These are phyloP conservation scores for Paxillus involutus DNA, from an alignment of 768 basidiomycete genomes.

Conservation along the genomic window DNA sequence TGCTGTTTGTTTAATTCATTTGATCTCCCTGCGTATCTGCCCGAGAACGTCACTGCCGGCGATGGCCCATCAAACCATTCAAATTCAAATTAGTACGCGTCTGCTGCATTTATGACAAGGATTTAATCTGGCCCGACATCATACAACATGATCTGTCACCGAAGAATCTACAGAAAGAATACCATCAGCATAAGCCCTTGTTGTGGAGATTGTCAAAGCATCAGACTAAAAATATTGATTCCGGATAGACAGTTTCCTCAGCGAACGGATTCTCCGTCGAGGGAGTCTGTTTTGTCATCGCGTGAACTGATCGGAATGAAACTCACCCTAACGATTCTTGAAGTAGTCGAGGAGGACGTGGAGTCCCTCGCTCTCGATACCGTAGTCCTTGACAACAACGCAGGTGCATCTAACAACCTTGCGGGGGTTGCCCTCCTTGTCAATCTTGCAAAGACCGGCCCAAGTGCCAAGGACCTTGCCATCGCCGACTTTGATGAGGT, in stretches of 20 bases:
- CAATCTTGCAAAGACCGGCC: constrained; percentile 99
- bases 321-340: constrained; percentile 78
- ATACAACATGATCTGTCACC: constrained; percentile 10
- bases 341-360: constrained; percentile 95
- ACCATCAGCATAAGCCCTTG: constrained; percentile 9
- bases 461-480: constrained; percentile 97
- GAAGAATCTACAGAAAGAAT: constrained; percentile 5
- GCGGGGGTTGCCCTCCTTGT: constrained; percentile 96
- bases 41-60: too few relatives aligned
- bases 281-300: constrained; percentile 94
- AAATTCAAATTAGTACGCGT: constrained; percentile 2
- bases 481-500: constrained; percentile 98
- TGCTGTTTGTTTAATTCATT: too few relatives aligned
- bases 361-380: constrained; percentile 91
- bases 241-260: constrained; percentile 86
- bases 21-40: too few relatives aligned
- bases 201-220: constrained; percentile 11
- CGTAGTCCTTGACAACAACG: constrained; percentile 98
- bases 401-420: constrained; percentile 93
- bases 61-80: neutral
- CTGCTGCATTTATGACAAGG: neutral
- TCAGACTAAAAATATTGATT: constrained; percentile 87
- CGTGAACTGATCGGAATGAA: constrained; percentile 8
- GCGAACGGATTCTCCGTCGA: constrained; percentile 70
- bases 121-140: constrained; percentile 10